phyloP scores from a whole-genome alignment of 306 rosid genomes.

The Phaseolus lunatus region DNA sequence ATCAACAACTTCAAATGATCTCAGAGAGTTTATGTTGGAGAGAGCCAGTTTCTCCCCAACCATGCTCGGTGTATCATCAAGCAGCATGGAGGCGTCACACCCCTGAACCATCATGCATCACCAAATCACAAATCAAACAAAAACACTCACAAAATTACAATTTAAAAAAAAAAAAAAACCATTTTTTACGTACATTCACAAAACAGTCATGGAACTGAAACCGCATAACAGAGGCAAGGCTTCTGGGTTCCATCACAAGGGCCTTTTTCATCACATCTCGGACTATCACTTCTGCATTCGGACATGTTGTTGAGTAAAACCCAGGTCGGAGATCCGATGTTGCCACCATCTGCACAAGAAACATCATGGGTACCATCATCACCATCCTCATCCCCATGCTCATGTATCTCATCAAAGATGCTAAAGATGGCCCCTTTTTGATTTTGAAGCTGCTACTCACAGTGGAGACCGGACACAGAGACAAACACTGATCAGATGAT shows the following conservation, averaged over 20 bases:
- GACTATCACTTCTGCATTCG: constrained; percentile 64
- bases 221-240: constrained; percentile 92
- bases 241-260: constrained; percentile 64
- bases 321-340: constrained; percentile 60
- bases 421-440: background rate
- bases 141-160: constrained; percentile 3
- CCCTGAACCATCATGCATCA: constrained; percentile 50
- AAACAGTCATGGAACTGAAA: constrained; percentile 92
- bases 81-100: constrained; percentile 87
- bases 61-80: constrained; percentile 86
- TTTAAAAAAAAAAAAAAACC: background rate
- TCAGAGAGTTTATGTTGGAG: constrained; percentile 77
- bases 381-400: background rate
- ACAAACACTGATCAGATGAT: background rate
- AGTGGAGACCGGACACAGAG: background rate
- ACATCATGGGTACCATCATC: background rate
- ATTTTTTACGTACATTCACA: constrained; percentile 46
- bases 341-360: constrained; percentile 42
- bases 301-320: constrained; percentile 65
- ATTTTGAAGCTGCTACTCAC: background rate
- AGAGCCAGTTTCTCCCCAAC: constrained; percentile 83
- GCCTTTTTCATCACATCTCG: constrained; percentile 72
- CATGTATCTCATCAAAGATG: background rate
- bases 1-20: constrained; percentile 85
- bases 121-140: background rate